phyloP scores from a whole-genome alignment of 2,329 filamentous ascomycete genomes.

The Zopfia rhizophila region DNA sequence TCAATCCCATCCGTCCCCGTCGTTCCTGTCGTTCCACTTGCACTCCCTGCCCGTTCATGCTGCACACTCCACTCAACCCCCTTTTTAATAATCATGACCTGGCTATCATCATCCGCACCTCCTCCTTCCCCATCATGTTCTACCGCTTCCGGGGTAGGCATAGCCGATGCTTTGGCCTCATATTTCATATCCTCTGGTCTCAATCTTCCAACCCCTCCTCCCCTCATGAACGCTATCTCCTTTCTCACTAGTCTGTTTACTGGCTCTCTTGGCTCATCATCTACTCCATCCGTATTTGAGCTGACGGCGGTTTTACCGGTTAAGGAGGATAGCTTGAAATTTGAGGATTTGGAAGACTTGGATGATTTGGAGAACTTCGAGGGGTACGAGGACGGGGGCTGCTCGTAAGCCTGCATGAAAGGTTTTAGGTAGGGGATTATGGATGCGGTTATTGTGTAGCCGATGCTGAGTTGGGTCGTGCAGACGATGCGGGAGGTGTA shows the following conservation, averaged over 20 bases:
- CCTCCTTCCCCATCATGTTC: not conserved
- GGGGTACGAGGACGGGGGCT: conserved; percentile 3
- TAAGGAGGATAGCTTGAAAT: conserved; percentile 3
- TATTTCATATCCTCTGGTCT: conserved; percentile 3
- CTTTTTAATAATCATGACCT: conserved; percentile 15
- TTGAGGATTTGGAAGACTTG: not conserved
- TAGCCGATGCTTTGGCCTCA: not conserved
- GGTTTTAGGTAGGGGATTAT: conserved; percentile 19
- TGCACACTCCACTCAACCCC: conserved; percentile 17
- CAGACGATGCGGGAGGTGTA: conserved; percentile 10
- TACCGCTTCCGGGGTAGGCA: not conserved
- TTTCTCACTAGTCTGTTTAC: not conserved
- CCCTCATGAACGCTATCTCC: not conserved
- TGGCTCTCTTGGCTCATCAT: not conserved
- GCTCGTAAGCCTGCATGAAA: conserved; percentile 21
- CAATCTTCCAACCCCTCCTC: no score
- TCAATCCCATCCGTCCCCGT: no score
- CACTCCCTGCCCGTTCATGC: no score
- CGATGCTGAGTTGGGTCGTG: conserved; percentile 14
- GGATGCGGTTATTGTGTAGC: conserved; percentile 13
- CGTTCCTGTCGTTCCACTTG: no score
- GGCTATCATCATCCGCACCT: conserved; percentile 6
- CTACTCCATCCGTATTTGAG: not conserved
- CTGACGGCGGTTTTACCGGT: not conserved
- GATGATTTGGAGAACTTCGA: no score